phyloP scores from a whole-genome alignment of 768 basidiomycete species.

The Suillus brevipes region DNA sequence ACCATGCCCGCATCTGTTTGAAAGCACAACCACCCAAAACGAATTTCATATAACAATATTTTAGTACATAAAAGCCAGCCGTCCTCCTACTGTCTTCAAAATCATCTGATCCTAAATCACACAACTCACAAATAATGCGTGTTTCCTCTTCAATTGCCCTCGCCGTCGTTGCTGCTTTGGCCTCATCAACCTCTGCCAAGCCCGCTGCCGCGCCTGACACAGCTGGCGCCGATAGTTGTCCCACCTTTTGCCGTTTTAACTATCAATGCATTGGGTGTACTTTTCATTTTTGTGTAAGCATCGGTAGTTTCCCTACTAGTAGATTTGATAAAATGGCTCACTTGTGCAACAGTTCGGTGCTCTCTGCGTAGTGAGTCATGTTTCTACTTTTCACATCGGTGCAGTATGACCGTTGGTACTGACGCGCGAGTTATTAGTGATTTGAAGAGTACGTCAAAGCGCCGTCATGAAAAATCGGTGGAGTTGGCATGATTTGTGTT shows the following conservation, averaged over 20 bases:
- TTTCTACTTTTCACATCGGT: not conserved
- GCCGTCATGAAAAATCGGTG: too few relatives aligned
- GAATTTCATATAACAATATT: not conserved
- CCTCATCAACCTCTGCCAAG: not conserved
- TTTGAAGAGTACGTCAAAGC: not conserved
- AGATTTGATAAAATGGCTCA: not conserved
- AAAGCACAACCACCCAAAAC: not conserved
- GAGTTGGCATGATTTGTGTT: too few relatives aligned
- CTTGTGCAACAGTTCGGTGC: fast-evolving
- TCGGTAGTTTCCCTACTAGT: too few relatives aligned
- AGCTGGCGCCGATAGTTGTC: not conserved
- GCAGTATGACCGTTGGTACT: not conserved
- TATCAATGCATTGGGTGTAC: too few relatives aligned
- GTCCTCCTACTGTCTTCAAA: not conserved
- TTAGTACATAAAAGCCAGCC: not conserved
- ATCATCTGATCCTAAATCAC: not conserved
- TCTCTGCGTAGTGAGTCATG: not conserved
- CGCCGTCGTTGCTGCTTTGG: not conserved
- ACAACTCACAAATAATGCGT: not conserved
- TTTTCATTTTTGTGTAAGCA: not conserved
- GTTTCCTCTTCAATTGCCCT: not conserved
- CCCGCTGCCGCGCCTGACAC: not conserved
- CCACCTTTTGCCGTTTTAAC: not conserved
- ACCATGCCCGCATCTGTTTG: not conserved
- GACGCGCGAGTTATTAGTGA: not conserved